Conservation (phyloP, 2,329 filamentous ascomycete species). For the Colletotrichum abscissum region DNA sequence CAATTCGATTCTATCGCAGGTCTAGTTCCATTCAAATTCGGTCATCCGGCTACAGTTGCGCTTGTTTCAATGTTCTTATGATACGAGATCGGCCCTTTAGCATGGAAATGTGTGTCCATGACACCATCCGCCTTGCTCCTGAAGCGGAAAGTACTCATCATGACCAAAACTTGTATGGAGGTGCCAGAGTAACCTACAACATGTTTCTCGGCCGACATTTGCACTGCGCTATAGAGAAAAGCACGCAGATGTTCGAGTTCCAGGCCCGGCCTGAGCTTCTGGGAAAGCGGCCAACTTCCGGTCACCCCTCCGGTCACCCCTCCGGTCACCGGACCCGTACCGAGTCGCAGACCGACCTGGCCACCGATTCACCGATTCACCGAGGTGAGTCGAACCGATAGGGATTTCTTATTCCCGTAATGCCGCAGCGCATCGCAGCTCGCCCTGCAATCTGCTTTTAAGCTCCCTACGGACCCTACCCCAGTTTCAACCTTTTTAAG, state of each 20-base stretch:
- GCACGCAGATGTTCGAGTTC: neutral
- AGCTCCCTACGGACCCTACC: neutral
- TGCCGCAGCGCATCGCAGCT: neutral
- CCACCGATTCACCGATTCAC: neutral
- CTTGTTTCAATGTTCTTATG: too few species aligned
- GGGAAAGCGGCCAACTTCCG: neutral
- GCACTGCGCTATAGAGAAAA: neutral
- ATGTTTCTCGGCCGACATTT: neutral
- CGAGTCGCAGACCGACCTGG: too few species aligned
- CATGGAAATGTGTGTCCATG: too few species aligned
- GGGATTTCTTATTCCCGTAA: neutral
- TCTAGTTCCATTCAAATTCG: rapidly evolving
- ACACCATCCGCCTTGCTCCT: too few species aligned
- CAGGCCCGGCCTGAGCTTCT: too few species aligned
- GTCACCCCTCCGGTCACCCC: neutral
- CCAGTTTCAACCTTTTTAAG: neutral
- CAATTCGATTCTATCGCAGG: too few species aligned
- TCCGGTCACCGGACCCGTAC: neutral
- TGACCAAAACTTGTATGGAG: too few species aligned
- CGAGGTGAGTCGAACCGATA: neutral
- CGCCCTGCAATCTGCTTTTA: slow-evolving; percentile 3
- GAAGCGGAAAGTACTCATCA: too few species aligned
- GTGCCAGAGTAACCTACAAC: too few species aligned
- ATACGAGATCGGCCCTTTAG: too few species aligned
- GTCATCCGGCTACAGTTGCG: too few species aligned